Base-by-base conservation (phyloP, 495 filamentous ascomycete genomes). In the Neurospora terricola region DNA sequence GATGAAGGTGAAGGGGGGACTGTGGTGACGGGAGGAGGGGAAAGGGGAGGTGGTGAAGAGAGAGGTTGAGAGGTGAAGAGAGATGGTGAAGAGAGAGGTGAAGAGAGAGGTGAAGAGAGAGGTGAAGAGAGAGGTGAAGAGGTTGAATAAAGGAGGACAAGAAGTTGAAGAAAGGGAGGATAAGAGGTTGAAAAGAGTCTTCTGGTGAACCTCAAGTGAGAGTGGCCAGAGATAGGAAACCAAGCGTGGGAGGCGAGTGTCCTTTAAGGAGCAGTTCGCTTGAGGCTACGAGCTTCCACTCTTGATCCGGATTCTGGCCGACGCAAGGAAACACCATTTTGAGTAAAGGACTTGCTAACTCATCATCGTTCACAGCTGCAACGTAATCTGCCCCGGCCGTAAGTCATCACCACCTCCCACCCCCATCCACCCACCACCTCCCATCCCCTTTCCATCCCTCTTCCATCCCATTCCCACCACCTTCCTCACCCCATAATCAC, bases 321-420 rank as follows among this genome's bases (percentile, higher is more conserved):
- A 38, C 9, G 37, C 37, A 38, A 38, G 37, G 37, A 9, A 38
- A 38, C 37, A 40, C 4, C 4, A 0, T 40, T 16, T 16, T 14
- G 12, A 40, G 30, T 6, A 40, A 14, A 16, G 5, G 1, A 42
- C 39, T 42, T 7, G 30, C 72, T 38, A 42, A 27, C 21, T 11
- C 9, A 0, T 16, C 14, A 8, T 66, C 23, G 36, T 36, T 12
- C 42, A n/a, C 6, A 84, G 84, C 70, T 82, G 86, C 10, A 93
- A 92, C 82, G 85, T 86, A n/a, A 84, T 93, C 36, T 87, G 88
- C 10, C 90, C 91, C 38, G 91, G 91, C 23, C 79, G 89, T 91
- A 80, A 85, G 88, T 83, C 3, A 38, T 54, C 3, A 39, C 69
- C 43, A 71, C 38, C 48, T 12, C 72, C 69, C 38, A 72, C 18